A percentile compares a stretch with the other conserved stretches of the same genome.
phyloP scores from a whole-genome alignment of 495 filamentous ascomycete genomes.

The Apiosordaria backusii region DNA sequence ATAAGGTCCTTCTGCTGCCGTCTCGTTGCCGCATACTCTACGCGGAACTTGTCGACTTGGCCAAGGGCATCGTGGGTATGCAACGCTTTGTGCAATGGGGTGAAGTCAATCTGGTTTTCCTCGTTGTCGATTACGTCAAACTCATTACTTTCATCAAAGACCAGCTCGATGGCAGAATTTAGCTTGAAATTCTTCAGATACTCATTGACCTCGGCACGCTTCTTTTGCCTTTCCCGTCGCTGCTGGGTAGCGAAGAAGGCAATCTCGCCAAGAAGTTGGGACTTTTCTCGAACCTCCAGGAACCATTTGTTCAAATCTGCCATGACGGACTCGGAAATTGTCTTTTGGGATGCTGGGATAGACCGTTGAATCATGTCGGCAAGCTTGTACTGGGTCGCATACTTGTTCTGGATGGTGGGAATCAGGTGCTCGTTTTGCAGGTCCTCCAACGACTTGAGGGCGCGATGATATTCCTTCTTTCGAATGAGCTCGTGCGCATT shows the following conservation, averaged over 20 bases:
- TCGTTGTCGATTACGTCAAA: constrained; percentile 94
- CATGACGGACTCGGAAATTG: constrained; percentile 96
- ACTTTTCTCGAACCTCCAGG: constrained; percentile 92
- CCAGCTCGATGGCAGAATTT: constrained; percentile 93
- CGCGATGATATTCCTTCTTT: constrained; percentile 93
- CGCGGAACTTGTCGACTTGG: constrained; percentile 82
- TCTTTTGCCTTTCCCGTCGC: constrained; percentile 77
- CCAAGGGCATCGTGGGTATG: constrained; percentile 97
- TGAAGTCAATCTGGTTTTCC: constrained; percentile 89
- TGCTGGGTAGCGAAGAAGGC: constrained; percentile 93
- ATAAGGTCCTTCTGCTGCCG: constrained; percentile 88
- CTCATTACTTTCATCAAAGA: constrained; percentile 91
- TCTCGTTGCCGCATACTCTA: constrained; percentile 86
- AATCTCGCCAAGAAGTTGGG: constrained; percentile 92
- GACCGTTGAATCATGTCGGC: constrained; percentile 94
- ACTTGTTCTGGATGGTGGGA: constrained; percentile 60
- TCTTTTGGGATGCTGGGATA: constrained; percentile 84
- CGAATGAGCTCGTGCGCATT: constrained; percentile 86
- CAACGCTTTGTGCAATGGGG: constrained; percentile 88
- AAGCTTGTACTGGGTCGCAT: constrained; percentile 89
- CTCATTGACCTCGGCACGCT: constrained; percentile 65
- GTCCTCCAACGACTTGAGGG: constrained; percentile 89
- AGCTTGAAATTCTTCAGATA: constrained; percentile 79
- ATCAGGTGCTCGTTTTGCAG: constrained; percentile 89
- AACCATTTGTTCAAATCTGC: constrained; percentile 95